These are phyloP conservation scores for Ichthyophonus hoferi DNA, from an alignment of 208 protist species.

Conservation along the genomic window DNA sequence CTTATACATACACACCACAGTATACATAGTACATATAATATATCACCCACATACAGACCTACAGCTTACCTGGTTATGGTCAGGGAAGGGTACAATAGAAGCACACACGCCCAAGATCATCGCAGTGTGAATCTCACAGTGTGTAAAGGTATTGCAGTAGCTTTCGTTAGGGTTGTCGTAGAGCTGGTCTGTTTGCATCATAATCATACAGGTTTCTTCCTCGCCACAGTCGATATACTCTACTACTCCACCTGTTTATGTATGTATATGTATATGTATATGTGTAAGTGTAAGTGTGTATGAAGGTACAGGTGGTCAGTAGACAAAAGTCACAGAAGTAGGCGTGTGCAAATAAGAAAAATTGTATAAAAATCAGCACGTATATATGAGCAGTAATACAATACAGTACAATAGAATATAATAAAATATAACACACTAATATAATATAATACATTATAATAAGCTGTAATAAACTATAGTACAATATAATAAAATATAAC, in stretches of 20 bases:
- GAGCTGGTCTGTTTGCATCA: conserved; percentile 20
- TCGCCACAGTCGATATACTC: conserved; percentile 99
- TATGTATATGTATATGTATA: background rate
- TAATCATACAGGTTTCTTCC: conserved; percentile 59
- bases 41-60: too few species aligned
- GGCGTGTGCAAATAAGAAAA: too few species aligned
- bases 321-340: too few species aligned
- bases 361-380: too few species aligned
- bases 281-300: background rate
- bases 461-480: too few species aligned
- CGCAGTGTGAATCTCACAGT: conserved; percentile 84
- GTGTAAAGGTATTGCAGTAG: conserved; percentile 84
- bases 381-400: too few species aligned
- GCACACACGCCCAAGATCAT: conserved; percentile 79
- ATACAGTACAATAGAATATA: too few species aligned
- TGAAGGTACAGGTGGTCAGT: background rate
- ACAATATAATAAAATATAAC: too few species aligned
- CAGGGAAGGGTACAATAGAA: conserved; percentile 97
- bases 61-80: conserved; percentile 92
- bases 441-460: too few species aligned
- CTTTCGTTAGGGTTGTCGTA: conserved; percentile 67
- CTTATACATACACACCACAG: too few species aligned
- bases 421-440: too few species aligned
- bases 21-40: too few species aligned
- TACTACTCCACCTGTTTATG: conserved; percentile 78